Evolutionary conservation across 805 yeast species (phyloP).

Genomic region (Ogataea angusta): DNA sequence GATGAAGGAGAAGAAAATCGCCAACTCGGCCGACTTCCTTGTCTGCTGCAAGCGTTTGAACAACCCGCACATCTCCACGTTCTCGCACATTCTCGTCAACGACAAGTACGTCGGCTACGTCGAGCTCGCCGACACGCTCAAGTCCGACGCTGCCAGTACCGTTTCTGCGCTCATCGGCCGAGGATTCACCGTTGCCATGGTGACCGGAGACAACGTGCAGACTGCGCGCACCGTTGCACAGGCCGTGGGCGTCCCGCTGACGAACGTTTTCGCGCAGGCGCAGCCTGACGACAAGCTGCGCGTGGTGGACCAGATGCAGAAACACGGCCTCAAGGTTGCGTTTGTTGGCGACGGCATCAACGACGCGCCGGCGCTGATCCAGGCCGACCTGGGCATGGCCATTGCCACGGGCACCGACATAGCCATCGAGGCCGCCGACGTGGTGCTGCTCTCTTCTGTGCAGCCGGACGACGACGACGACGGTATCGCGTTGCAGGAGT

Average conservation of each 20-base stretch:
- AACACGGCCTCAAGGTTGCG: conserved; percentile 50
- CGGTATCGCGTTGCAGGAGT: conserved; percentile 15
- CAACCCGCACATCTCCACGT: conserved; percentile 20
- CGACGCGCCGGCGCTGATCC: conserved; percentile 93
- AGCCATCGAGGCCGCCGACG: conserved; percentile 95
- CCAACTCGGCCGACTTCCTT: conserved; percentile 21
- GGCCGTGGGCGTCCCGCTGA: conserved; percentile 60
- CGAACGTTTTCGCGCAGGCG: conserved; percentile 69
- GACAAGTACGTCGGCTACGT: conserved; percentile 59
- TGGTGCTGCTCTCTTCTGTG: conserved; percentile 60
- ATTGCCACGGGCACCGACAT: conserved; percentile 92
- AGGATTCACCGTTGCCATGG: conserved; percentile 71
- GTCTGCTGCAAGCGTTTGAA: conserved; percentile 8
- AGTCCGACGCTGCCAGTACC: conserved; percentile 60
- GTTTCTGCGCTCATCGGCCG: conserved; percentile 48
- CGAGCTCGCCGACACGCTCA: conserved; percentile 64
- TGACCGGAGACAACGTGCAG: conserved; percentile 77
- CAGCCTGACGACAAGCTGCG: conserved; percentile 75
- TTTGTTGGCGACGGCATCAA: conserved; percentile 98
- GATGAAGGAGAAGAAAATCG: conserved; percentile 29
- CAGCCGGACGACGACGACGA: conserved; percentile 15
- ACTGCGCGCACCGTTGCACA: conserved; percentile 65
- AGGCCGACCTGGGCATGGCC: conserved; percentile 87
- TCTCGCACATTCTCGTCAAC: conserved; percentile 49
- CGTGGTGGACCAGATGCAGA: conserved; percentile 57